Evolutionary conservation across 768 basidiomycete genomes (phyloP).

Genomic region (Erythrobasidium yunnanense): DNA sequence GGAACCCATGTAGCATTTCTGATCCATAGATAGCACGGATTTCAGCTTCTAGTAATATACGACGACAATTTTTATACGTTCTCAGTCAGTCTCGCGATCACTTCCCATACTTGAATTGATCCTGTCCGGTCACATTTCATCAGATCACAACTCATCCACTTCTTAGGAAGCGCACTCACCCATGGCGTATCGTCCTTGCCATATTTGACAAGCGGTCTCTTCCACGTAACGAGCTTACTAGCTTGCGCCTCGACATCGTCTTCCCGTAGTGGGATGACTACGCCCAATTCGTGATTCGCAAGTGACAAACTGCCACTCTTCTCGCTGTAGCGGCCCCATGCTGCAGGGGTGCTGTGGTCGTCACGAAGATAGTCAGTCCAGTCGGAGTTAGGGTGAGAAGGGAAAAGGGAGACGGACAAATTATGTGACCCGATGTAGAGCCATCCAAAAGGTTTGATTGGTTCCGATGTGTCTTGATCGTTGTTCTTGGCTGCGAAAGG

Average conservation of each 20-base stretch:
- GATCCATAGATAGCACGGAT: no score
- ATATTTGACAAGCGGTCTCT: conserved; percentile 8
- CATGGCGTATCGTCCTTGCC: conserved; percentile 13
- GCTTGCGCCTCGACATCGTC: neutral
- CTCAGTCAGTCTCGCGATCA: neutral
- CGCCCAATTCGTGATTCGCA: conserved; percentile 19
- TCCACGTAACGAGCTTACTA: conserved; percentile 6
- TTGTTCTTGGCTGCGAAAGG: neutral
- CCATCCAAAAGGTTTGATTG: conserved; percentile 13
- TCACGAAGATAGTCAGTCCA: neutral
- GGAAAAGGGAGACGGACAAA: neutral
- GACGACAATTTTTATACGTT: no score
- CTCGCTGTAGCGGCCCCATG: conserved; percentile 22
- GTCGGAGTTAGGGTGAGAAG: neutral
- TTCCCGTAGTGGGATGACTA: neutral
- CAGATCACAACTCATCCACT: no score
- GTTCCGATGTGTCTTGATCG: neutral
- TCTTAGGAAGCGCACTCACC: neutral
- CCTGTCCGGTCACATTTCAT: neutral
- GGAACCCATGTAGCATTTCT: no score
- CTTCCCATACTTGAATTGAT: conserved; percentile 5
- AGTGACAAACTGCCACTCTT: conserved; percentile 2
- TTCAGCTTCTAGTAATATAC: no score
- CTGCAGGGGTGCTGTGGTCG: conserved; percentile 3
- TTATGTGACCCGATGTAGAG: conserved; percentile 20